Evolutionary conservation across 768 basidiomycete species (phyloP).

Genomic region (Coprinellus micaceus): DNA sequence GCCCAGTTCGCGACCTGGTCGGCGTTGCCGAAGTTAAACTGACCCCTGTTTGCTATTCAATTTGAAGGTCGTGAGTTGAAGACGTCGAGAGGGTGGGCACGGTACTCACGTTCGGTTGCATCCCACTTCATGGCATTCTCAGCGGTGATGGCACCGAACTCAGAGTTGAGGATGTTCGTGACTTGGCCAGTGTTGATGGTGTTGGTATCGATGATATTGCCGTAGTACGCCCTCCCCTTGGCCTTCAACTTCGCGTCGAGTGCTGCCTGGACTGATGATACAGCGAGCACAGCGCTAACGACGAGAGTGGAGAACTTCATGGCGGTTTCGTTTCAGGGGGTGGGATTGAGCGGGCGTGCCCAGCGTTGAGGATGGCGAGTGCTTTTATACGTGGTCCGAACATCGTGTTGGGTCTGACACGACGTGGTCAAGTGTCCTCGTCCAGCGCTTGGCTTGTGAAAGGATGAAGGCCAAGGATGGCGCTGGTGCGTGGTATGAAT

Average conservation of each 20-base stretch:
- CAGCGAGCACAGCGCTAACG: constrained; percentile 1
- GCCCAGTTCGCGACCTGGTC: constrained; percentile 43
- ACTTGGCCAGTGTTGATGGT: constrained; percentile 31
- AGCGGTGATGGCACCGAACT: constrained; percentile 40
- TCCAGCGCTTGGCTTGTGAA: too few relatives aligned
- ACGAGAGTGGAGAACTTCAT: constrained; percentile 9
- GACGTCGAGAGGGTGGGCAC: background rate
- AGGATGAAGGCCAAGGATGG: too few relatives aligned
- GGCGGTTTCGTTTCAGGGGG: too few relatives aligned
- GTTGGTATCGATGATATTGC: constrained; percentile 18
- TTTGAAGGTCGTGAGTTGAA: background rate
- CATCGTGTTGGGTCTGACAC: too few relatives aligned
- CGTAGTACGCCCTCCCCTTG: constrained; percentile 35
- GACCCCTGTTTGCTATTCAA: constrained; percentile 24
- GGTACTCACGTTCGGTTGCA: constrained; percentile 32
- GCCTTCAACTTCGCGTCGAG: constrained; percentile 27
- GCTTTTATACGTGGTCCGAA: too few relatives aligned
- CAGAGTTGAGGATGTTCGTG: constrained; percentile 27
- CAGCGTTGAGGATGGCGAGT: too few relatives aligned
- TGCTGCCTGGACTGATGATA: constrained; percentile 13
- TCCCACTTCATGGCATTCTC: constrained; percentile 37
- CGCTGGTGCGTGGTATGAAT: too few relatives aligned
- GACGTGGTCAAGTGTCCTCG: too few relatives aligned
- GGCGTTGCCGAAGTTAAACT: constrained; percentile 32
- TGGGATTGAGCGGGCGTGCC: too few relatives aligned